Evolutionary conservation across 2,329 filamentous ascomycete genomes (phyloP).

Genomic region (Colletotrichum abscissum): DNA sequence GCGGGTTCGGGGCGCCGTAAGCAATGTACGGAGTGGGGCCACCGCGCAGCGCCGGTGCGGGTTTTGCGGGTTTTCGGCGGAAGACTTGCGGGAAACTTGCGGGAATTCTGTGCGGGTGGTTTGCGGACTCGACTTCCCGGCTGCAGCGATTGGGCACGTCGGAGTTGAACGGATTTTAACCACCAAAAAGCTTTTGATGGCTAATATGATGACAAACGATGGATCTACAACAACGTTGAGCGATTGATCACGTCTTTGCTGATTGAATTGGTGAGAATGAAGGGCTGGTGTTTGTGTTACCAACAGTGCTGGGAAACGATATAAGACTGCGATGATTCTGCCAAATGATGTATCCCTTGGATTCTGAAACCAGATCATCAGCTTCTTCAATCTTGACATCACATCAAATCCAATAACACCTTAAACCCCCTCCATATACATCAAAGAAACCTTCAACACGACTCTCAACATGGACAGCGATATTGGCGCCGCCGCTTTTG

Average conservation of each 20-base stretch:
- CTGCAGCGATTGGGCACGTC: background rate
- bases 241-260: background rate
- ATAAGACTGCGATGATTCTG: background rate
- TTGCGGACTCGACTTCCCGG: background rate
- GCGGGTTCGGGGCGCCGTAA: background rate
- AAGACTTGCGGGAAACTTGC: conserved; percentile 21
- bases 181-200: background rate
- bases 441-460: background rate
- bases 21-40: background rate
- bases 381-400: background rate
- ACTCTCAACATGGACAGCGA: conserved; percentile 6
- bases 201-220: background rate
- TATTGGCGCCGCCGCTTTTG: background rate
- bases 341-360: background rate
- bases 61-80: conserved; percentile 37
- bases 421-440: no score
- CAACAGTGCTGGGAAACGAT: background rate
- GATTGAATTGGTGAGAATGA: background rate
- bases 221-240: background rate
- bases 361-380: background rate
- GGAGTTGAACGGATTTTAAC: background rate
- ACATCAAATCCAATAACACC: background rate
- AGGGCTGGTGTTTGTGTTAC: background rate
- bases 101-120: background rate
- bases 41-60: conserved; percentile 10